phyloP scores from a whole-genome alignment of 192 early-diverging fungal genomes.

The Oehlia diaphana region DNA sequence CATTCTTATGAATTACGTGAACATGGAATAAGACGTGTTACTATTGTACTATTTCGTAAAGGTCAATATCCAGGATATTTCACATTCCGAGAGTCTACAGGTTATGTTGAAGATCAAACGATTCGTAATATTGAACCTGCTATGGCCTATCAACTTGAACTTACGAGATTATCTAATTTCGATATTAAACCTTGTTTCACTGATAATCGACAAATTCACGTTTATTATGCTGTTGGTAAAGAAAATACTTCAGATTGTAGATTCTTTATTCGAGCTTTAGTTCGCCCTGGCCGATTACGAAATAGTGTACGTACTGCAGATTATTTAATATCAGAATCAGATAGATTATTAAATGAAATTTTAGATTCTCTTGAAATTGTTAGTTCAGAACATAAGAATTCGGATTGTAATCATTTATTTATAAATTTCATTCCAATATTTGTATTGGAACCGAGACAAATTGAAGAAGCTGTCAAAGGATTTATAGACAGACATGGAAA shows the following conservation, averaged over 20 bases:
- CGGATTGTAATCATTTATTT: slow-evolving; percentile 98
- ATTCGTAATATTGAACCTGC: slow-evolving; percentile 99
- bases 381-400: slow-evolving; percentile 87
- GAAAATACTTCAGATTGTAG: slow-evolving; percentile 92
- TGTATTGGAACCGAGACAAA: slow-evolving; percentile 79
- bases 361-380: slow-evolving; percentile 94
- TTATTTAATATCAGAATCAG: slow-evolving; percentile 94
- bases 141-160: slow-evolving; percentile 96
- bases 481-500: slow-evolving; percentile 94
- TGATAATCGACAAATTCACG: slow-evolving; percentile 92
- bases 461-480: slow-evolving; percentile 81
- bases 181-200: slow-evolving; percentile 94
- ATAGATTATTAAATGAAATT: slow-evolving; percentile 90
- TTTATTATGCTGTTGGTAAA: slow-evolving; percentile 95
- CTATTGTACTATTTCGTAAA: slow-evolving; percentile 83
- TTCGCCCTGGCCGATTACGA: slow-evolving; percentile 85
- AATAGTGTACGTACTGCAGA: slow-evolving; percentile 85
- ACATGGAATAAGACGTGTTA: slow-evolving; percentile 82
- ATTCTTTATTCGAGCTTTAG: slow-evolving; percentile 97
- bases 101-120: slow-evolving; percentile 87
- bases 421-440: slow-evolving; percentile 98
- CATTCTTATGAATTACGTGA: slow-evolving; percentile 67
- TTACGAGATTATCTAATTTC: slow-evolving; percentile 90
- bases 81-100: slow-evolving; percentile 88
- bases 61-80: slow-evolving; percentile 90